Evolutionary conservation across 257 asterid species (phyloP), one percentile per base, ranked within the genome.

Genomic region (Vinca minor): DNA sequence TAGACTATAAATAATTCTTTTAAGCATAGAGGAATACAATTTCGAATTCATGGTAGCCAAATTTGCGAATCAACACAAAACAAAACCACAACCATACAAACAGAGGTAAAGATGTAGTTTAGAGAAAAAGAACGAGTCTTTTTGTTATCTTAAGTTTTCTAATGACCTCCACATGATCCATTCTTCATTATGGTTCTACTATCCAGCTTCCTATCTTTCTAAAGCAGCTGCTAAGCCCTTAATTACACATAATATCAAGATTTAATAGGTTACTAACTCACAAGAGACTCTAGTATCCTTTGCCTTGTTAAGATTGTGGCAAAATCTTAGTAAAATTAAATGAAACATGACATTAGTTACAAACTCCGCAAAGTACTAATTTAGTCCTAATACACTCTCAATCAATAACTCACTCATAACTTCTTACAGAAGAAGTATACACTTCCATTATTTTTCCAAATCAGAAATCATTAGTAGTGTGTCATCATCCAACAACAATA

Each of bases 401-500:
- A 49, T 29, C 17, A 11, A 39, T 39, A 38, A 61, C 68, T 39
- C 56, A 31, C 42, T 31, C 62, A 31, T 3, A 42, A 49, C 73
- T 60, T 20, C 13, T 56, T n/a, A 32, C 42, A 48, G 53, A 59
- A 56, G 38, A 69, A 61, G 38, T 36, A 49, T 21, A 62, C 41
- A 38, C n/a, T 39, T 46, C 59, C 63, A 39, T 29, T 28, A 39
- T 25, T 41, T 32, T 34, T 4, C 59, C 59, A 63, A n/a, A 48
- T n/a, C 47, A 63, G n/a, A 48, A 5, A n/a, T 21, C 47, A 31
- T 17, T n/a, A 15, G 62, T 17, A n/a, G 15, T 4, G 15, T 4
- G 42, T 31, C 62, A 56, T 34, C 26, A 31, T 56, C 62, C 41
- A 15, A 31, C 42, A 56, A 56, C 62, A 56, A 42, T 31, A 56